Base-by-base conservation (phyloP, 2,329 filamentous ascomycete genomes). In the Fusarium graminum region DNA sequence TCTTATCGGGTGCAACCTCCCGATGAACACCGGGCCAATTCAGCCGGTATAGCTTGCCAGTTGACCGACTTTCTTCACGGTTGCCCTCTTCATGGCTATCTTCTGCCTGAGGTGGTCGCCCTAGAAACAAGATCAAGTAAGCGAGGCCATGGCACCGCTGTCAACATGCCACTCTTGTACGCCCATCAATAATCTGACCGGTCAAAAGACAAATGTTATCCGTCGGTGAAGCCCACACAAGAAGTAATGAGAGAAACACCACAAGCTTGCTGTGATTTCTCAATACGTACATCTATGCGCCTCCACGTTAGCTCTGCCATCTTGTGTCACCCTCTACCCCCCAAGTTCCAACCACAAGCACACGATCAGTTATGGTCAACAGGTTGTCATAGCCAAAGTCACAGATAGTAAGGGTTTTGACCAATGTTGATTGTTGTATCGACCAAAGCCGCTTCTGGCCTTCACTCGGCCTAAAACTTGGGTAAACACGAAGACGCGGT, bases 241-340 rank as follows among this genome's bases (percentile, higher is more conserved):
- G 52, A 41, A 63, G 52, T 16, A 46, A 43, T 22, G 30, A 17
- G 36, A 53, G 34, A 28, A 25, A 53, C 29, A 30, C 38, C 36
- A 17, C 28, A 25, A 41, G 40, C 51, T 45, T 49, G 25, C 42
- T 41, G 50, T 43, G 34, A 30, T 53, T 50, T 56, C 50, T 64
- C 28, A 55, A 65, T 39, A 52, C 40, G 52, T 41, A 62, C 38
- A 46, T 34, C 25, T 26, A 52, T 66, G 39, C 54, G 42, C 38
- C 41, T 28, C 28, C 12, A 58, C 44, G 28, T 36, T 55, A 40
- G 49, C 47, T 62, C 52, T 57, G 52, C 36, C 47, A 52, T 52
- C 43, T 49, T 56, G 68, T 72, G 68, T 60, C 59, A 72, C 70
- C 62, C 65, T 41, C 57, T 43, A 38, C 39, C 55, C 30, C 49